Conservation (phyloP, 306 rosid genomes). For the Alnus rubra region DNA sequence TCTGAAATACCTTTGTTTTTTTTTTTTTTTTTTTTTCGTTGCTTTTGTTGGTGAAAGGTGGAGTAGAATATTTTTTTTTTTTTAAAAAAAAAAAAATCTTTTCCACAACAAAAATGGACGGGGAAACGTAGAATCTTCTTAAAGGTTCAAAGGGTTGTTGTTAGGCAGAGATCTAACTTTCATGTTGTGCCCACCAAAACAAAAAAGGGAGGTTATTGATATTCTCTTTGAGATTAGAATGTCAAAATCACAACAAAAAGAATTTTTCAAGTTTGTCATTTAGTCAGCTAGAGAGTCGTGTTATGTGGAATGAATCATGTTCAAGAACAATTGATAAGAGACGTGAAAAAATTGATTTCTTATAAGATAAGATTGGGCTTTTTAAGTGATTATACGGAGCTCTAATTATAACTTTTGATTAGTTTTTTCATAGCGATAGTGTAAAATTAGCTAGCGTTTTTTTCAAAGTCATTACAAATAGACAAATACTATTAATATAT, state of each 20-base stretch:
- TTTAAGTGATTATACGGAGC: too few species aligned
- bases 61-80: background rate
- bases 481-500: too few species aligned
- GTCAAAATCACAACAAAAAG: slow-evolving; percentile 9
- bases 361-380: too few species aligned
- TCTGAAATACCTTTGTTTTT: background rate
- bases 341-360: too few species aligned
- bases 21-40: background rate
- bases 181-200: slow-evolving; percentile 7
- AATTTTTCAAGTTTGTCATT: background rate
- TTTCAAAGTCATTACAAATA: too few species aligned
- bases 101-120: background rate
- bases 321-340: slow-evolving; percentile 1
- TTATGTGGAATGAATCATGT: background rate
- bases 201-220: background rate
- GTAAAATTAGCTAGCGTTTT: too few species aligned
- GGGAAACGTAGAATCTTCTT: background rate
- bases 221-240: slow-evolving; percentile 4
- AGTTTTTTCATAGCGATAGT: too few species aligned
- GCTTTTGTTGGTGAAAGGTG: background rate
- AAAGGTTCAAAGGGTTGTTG: background rate
- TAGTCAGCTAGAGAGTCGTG: background rate
- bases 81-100: background rate
- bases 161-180: slow-evolving; percentile 1
- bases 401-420: too few species aligned